Evolutionary conservation across 140 eudicot species (phyloP).

Genomic region (Senecio squalidus): DNA sequence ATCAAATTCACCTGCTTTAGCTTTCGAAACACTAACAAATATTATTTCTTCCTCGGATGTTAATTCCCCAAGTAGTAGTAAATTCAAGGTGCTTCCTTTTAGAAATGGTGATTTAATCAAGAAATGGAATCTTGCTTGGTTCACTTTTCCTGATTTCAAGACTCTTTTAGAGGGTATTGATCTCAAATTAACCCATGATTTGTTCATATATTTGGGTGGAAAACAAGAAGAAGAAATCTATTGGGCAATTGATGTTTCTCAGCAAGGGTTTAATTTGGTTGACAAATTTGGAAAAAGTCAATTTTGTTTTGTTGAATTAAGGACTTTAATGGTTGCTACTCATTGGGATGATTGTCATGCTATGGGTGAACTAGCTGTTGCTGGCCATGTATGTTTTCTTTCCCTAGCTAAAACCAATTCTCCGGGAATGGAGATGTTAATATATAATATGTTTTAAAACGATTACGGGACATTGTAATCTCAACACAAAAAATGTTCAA

Average conservation of each 20-base stretch:
- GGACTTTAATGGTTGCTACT: conserved; percentile 93
- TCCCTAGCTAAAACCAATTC: neutral
- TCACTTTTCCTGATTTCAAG: conserved; percentile 55
- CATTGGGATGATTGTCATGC: conserved; percentile 70
- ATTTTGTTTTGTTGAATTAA: conserved; percentile 72
- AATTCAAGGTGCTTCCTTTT: conserved; percentile 69
- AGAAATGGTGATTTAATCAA: conserved; percentile 42
- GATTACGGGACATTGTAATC: neutral
- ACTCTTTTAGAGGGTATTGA: conserved; percentile 49
- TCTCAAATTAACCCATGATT: conserved; percentile 46
- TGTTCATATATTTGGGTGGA: conserved; percentile 75
- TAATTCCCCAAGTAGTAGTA: conserved; percentile 16
- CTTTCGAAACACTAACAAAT: conserved; percentile 55
- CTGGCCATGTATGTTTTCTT: conserved; percentile 67
- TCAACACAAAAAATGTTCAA: neutral
- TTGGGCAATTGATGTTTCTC: conserved; percentile 82
- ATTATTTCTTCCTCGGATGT: too few relatives aligned
- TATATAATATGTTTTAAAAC: too few relatives aligned
- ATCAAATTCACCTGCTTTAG: conserved; percentile 50
- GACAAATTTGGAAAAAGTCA: conserved; percentile 38
- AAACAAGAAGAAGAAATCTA: conserved; percentile 34
- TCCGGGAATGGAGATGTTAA: too few relatives aligned
- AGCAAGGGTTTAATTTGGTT: conserved; percentile 52
- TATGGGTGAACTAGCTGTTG: conserved; percentile 82
- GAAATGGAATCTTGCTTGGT: conserved; percentile 84